Conservation (phyloP, 192 early-diverging fungal species). For the Pilaira anomala region DNA sequence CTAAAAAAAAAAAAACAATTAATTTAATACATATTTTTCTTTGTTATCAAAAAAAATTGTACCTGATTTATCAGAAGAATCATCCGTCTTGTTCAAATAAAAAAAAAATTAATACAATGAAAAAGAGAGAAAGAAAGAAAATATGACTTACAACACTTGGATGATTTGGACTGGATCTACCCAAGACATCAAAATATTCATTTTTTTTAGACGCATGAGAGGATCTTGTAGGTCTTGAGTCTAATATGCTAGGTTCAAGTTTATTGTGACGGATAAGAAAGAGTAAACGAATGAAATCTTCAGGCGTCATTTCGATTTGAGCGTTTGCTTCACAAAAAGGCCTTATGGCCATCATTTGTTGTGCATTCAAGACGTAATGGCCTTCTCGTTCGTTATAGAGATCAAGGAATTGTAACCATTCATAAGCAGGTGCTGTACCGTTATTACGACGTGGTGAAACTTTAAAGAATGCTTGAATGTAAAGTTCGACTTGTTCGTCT, state of each 20-base stretch:
- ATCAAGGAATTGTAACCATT: slow-evolving; percentile 21
- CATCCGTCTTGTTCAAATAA: not conserved
- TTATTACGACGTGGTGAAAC: not conserved
- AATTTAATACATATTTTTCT: too few relatives aligned
- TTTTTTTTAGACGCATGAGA: not conserved
- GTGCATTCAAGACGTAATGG: slow-evolving; percentile 21
- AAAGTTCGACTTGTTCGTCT: too few relatives aligned
- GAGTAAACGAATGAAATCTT: slow-evolving; percentile 34
- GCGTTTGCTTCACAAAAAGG: slow-evolving; percentile 26
- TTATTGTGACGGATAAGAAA: slow-evolving; percentile 1
- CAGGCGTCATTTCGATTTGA: slow-evolving; percentile 36
- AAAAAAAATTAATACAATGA: too few relatives aligned
- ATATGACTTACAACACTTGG: not conserved
- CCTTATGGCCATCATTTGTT: slow-evolving; percentile 22
- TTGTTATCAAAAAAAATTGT: not conserved
- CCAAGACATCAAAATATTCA: not conserved
- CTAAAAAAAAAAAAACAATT: too few relatives aligned
- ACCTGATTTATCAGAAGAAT: not conserved
- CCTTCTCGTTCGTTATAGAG: slow-evolving; percentile 18
- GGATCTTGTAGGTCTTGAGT: slow-evolving; percentile 12
- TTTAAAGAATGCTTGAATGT: not conserved
- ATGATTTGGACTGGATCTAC: not conserved
- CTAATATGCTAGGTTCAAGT: not conserved
- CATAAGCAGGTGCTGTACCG: not conserved
- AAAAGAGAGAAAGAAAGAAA: not conserved